phyloP scores from a whole-genome alignment of 2,329 filamentous ascomycete genomes.

The Hymenoscyphus repandus region DNA sequence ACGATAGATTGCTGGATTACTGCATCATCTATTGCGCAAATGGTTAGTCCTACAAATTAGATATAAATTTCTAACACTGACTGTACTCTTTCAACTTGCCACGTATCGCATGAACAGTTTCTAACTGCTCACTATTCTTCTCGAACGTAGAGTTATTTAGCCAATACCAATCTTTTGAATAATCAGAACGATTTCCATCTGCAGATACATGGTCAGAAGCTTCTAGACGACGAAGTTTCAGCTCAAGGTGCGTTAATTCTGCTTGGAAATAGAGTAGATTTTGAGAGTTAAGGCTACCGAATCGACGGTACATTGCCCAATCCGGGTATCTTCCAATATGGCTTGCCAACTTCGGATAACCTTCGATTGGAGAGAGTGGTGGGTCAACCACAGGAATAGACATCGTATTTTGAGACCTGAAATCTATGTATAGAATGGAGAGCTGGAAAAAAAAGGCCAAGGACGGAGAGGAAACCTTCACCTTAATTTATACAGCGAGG shows the following conservation, averaged over 20 bases:
- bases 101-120: conserved; percentile 2
- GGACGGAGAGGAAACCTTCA: too few relatives aligned
- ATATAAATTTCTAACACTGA: not conserved
- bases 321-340: not conserved
- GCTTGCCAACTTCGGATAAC: conserved; percentile 1
- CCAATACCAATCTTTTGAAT: conserved; percentile 11
- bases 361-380: conserved; percentile 3
- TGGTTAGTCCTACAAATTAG: not conserved
- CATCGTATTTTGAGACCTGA: too few relatives aligned
- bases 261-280: conserved; percentile 11
- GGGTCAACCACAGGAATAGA: too few relatives aligned
- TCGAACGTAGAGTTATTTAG: not conserved
- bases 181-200: not conserved
- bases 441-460: too few relatives aligned
- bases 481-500: too few relatives aligned
- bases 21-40: not conserved
- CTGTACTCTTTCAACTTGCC: conserved; percentile 3
- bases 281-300: conserved; percentile 1
- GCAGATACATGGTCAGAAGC: not conserved
- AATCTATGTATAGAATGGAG: too few relatives aligned
- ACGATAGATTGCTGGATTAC: not conserved
- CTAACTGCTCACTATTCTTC: not conserved
- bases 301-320: conserved; percentile 4
- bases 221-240: conserved; percentile 2
- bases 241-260: conserved; percentile 8